These are phyloP conservation scores for Begonia loranthoides DNA, from an alignment of 306 rosid species.

Conservation along the genomic window DNA sequence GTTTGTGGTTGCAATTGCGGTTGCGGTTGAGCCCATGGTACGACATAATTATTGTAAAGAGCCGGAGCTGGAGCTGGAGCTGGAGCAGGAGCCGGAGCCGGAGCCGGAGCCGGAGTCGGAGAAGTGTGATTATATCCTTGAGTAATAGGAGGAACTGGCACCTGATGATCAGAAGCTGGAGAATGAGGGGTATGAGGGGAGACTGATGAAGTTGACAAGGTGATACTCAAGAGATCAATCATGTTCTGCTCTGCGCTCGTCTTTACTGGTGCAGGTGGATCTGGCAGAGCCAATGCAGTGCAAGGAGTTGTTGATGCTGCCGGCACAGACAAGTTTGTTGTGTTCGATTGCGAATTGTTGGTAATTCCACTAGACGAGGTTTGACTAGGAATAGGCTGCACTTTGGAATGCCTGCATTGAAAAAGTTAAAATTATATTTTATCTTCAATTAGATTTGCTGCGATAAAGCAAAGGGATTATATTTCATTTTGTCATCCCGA, in stretches of 20 bases:
- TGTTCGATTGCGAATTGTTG: constrained; percentile 23
- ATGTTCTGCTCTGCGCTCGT: constrained; percentile 66
- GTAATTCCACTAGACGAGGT: constrained; percentile 23
- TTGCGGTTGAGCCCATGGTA: constrained; percentile 82
- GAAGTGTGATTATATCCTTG: constrained; percentile 34
- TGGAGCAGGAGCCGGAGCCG: too few relatives aligned
- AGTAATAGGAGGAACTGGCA: constrained; percentile 25
- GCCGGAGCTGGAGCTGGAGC: too few relatives aligned
- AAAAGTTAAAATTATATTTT: not conserved
- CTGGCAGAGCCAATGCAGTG: constrained; percentile 46
- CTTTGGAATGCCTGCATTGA: constrained; percentile 68
- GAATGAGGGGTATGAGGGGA: constrained; percentile 29
- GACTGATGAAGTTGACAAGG: constrained; percentile 40
- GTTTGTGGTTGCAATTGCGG: constrained; percentile 9
- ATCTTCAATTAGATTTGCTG: not conserved
- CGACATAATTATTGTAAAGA: constrained; percentile 49
- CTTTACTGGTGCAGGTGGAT: constrained; percentile 50
- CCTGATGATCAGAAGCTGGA: constrained; percentile 38
- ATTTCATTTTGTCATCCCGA: not conserved
- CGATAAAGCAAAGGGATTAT: not conserved
- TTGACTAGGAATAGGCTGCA: constrained; percentile 23
- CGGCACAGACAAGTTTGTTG: constrained; percentile 18
- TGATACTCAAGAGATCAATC: constrained; percentile 73
- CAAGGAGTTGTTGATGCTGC: constrained; percentile 24
- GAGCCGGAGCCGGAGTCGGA: constrained; percentile 5